Base-by-base conservation (phyloP, 352 stramenopile genomes). In the Globisporangium irregulare region DNA sequence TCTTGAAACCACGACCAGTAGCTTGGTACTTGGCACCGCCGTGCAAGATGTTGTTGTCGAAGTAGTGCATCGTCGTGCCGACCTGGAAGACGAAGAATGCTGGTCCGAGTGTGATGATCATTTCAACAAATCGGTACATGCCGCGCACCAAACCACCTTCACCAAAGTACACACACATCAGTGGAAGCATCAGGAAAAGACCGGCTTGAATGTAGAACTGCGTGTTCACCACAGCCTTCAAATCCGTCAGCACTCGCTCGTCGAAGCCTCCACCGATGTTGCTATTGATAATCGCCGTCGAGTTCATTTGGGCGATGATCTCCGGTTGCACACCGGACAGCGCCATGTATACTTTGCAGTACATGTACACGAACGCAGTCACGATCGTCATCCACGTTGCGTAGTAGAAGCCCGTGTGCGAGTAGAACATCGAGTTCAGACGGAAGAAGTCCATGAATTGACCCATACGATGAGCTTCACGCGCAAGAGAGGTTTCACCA, bases 341-440 rank as follows among this genome's bases (percentile, higher is more conserved):
- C 18, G 81, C 83, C 32, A 92, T 68, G 71, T 93, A 93, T 57
- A 93, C 81, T 71, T 93, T 93, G 68, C 78, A 78, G 72, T 92
- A 93, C 81, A 93, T 93, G 76, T 91, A 93, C 56, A 93, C 82
- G 59, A 87, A 93, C 5, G 83, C 82, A n/a, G 83, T 91, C 27
- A 93, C 82, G 66, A 93, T 91, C 4, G 82, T 90, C 81, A 93
- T 89, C 83, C 83, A 92, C 43, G 85, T 93, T 15, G 82, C 83
- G 56, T 90, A 92, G 70, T 92, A 93, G 61, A 93, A 93, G 51
- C 85, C 85, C 34, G 81, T 93, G 67, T 93, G 85, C 61, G 83
- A 90, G 73, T 93, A 93, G 75, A 90, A 93, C 85, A 93, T 93
- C 43, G 85, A 93, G 71, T 91, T 91, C 22, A 93, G 62, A 62